Evolutionary conservation across 163 green algal species (phyloP).

Genomic region (Chlamydomonas reinhardtii): DNA sequence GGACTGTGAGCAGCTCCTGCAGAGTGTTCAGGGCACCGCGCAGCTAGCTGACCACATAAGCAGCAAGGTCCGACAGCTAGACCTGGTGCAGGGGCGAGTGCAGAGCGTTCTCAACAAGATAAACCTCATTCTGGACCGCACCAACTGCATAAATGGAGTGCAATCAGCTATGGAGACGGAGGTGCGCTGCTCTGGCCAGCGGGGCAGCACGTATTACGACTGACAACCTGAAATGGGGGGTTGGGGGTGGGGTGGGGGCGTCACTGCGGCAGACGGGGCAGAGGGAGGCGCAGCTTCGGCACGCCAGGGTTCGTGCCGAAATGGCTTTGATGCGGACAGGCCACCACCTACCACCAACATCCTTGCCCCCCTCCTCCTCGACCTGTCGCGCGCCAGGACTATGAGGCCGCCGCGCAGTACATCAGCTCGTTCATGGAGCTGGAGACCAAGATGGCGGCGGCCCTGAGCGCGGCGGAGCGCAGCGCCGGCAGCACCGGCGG

Average conservation of each 20-base stretch:
- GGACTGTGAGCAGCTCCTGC: conserved; percentile 88
- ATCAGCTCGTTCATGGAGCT: conserved; percentile 88
- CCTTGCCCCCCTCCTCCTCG: background rate
- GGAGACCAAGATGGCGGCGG: conserved; percentile 67
- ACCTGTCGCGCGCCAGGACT: conserved; percentile 73
- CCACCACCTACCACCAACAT: too few species aligned
- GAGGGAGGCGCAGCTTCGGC: too few species aligned
- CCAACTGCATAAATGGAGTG: conserved; percentile 88
- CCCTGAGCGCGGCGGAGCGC: conserved; percentile 13
- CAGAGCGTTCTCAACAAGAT: conserved; percentile 84
- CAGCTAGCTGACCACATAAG: conserved; percentile 89
- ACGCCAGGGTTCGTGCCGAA: too few species aligned
- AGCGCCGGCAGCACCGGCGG: conserved; percentile 10
- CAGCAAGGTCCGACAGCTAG: conserved; percentile 84
- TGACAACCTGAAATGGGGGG: too few species aligned
- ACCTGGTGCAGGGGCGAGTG: conserved; percentile 80
- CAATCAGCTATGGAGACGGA: conserved; percentile 72
- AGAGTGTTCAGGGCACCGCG: conserved; percentile 81
- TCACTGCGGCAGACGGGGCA: too few species aligned
- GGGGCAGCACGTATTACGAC: too few species aligned
- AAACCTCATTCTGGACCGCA: conserved; percentile 85
- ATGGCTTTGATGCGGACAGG: too few species aligned
- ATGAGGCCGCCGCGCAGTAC: conserved; percentile 86
- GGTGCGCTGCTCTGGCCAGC: conserved; percentile 13
- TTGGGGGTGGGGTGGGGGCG: too few species aligned